Base-by-base conservation (phyloP, 116 monocot species). In the Dioscorea cayenensis region DNA sequence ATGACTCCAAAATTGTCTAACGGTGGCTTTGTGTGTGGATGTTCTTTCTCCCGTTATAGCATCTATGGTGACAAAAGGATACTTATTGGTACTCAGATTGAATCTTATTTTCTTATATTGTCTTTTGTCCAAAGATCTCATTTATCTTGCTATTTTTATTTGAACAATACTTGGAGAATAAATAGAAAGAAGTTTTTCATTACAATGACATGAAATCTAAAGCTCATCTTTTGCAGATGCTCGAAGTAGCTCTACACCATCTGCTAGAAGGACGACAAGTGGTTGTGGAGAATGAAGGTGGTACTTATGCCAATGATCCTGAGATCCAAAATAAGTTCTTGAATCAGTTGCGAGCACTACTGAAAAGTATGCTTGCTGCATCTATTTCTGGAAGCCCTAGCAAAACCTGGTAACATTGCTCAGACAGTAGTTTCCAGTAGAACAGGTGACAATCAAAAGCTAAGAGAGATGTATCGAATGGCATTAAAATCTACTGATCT, bases 381-480 rank as follows among this genome's bases (percentile, higher is more conserved):
- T 75, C 88, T 3, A 77, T 77, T 51, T 73, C 84, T 14, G 48
- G 64, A 6, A 73, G 49, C 55, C 38, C 80, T 49, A 73, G 72
- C 36, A 83, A 72, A 73, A 23, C 71, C 71, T 55, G 77, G 69
- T 49, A 66, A 64, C 32, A 52, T 29, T 63, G 49, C 75, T 60
- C 72, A 76, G 20, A 60, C 72, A 23, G 25, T 37, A 10, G 21
- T 66, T 36, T 62, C 70, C 20, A 60, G 25, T 38, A 74, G 66
- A 74, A 61, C 43, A 25, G 76, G 74, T 55, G 84, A 93, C 72
- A 36, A 36, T 36, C 75, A 27, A 23, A 97, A 93, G 69, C 79
- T 97, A 66, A 90, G 68, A 73, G 97, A 93, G 79, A 86, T 93
- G 80, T 97, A 93, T 66, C 76, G 90, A 23, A 76, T 93, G 76